A percentile compares a stretch with the other conserved stretches of the same genome.
These are phyloP conservation scores for Metschnikowia drakensbergensis DNA, from an alignment of 805 yeast species.

Conservation along the genomic window DNA sequence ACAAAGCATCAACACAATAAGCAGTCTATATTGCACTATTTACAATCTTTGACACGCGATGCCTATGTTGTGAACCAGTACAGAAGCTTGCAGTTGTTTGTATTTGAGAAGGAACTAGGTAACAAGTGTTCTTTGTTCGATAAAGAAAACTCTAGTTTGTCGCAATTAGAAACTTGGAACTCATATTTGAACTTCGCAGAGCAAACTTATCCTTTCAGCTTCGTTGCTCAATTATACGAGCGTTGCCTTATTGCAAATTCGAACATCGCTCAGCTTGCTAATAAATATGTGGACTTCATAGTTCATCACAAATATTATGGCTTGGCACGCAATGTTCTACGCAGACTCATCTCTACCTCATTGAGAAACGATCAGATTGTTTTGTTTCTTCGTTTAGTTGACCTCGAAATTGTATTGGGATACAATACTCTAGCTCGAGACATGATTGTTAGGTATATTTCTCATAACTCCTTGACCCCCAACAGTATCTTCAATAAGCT, in stretches of 20 bases:
- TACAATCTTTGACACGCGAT: slow-evolving; percentile 50
- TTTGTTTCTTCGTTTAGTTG: slow-evolving; percentile 40
- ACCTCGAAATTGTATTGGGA: slow-evolving; percentile 39
- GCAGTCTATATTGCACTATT: slow-evolving; percentile 30
- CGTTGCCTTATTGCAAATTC: slow-evolving; percentile 47
- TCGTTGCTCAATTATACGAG: slow-evolving; percentile 38
- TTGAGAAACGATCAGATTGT: slow-evolving; percentile 21
- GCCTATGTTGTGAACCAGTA: slow-evolving; percentile 54
- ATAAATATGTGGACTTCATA: slow-evolving; percentile 45
- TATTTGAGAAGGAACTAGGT: slow-evolving; percentile 44
- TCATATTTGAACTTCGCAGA: slow-evolving; percentile 56
- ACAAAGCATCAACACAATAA: slow-evolving; percentile 16
- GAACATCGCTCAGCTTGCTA: slow-evolving; percentile 46
- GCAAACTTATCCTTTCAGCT: slow-evolving; percentile 19
- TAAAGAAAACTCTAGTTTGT: slow-evolving; percentile 29
- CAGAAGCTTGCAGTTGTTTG: slow-evolving; percentile 45
- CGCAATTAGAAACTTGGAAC: slow-evolving; percentile 58
- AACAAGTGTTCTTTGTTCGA: slow-evolving; percentile 30
- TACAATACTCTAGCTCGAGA: slow-evolving; percentile 37
- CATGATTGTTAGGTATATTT: slow-evolving; percentile 27
- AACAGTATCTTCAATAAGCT: slow-evolving; percentile 40
- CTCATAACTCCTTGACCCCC: slow-evolving; percentile 22
- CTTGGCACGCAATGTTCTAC: slow-evolving; percentile 38
- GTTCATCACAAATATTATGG: slow-evolving; percentile 22
- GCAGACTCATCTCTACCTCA: slow-evolving; percentile 28